Conservation (phyloP, 129 eudicot genomes). For the Flaveria brownii region DNA sequence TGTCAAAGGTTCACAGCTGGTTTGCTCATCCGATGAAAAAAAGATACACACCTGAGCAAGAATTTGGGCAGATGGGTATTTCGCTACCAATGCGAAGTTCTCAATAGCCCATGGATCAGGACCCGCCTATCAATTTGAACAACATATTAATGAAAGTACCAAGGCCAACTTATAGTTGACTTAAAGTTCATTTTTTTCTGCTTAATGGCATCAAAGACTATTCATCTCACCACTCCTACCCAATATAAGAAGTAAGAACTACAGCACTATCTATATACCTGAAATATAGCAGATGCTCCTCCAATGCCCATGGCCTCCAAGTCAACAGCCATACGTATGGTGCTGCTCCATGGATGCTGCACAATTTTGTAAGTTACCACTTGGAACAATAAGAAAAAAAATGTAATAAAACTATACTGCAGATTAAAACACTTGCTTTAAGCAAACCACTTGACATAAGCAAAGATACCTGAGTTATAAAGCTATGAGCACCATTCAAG, state of each 20-base stretch:
- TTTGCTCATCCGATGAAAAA: background rate
- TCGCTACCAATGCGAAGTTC: constrained; percentile 83
- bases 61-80: constrained; percentile 86
- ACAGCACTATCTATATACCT: constrained; percentile 40
- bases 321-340: constrained; percentile 79
- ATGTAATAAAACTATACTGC: background rate
- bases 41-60: constrained; percentile 67
- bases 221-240: too few species aligned
- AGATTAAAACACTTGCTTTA: background rate
- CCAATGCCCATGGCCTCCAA: constrained; percentile 98
- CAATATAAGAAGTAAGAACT: too few species aligned
- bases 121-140: constrained; percentile 62
- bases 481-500: constrained; percentile 96
- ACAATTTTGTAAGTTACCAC: constrained; percentile 12
- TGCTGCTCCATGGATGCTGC: constrained; percentile 99
- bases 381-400: background rate
- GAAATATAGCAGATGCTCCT: constrained; percentile 85
- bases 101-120: constrained; percentile 96
- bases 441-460: constrained; percentile 1
- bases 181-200: background rate
- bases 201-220: too few species aligned
- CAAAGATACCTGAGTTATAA: constrained; percentile 84
- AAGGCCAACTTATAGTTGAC: background rate
- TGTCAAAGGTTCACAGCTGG: too few species aligned
- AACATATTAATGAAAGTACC: constrained; percentile 13